Conservation (phyloP, 1,284 basidiomycete species). For the Trichosporon ovoides region DNA sequence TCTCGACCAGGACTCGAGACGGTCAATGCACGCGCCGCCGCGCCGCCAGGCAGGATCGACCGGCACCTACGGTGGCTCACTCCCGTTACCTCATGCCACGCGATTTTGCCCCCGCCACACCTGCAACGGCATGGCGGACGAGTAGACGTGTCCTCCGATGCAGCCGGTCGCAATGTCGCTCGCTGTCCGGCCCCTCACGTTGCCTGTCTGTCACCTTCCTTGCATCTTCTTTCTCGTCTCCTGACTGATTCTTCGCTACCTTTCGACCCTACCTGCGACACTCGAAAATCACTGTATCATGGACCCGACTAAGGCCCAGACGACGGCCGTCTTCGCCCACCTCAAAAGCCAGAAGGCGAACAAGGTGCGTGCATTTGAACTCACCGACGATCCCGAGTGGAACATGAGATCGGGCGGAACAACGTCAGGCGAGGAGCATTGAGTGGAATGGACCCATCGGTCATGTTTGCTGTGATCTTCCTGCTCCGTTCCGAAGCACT, state of each 20-base stretch:
- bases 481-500: too few species aligned
- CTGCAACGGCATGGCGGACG: neutral
- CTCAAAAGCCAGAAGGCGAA: conserved; percentile 79
- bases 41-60: too few species aligned
- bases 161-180: neutral
- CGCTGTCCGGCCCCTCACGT: neutral
- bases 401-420: too few species aligned
- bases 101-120: neutral
- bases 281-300: conserved; percentile 16
- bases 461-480: too few species aligned
- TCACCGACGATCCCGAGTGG: neutral
- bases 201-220: too few species aligned
- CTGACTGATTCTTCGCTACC: too few species aligned
- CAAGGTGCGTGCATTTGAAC: conserved; percentile 62
- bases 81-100: neutral
- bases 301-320: conserved; percentile 50
- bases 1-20: neutral
- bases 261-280: neutral
- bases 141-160: neutral
- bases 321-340: conserved; percentile 46
- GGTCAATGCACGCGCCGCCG: neutral
- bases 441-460: too few species aligned
- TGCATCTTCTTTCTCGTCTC: neutral
- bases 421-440: too few species aligned
- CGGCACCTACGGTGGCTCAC: neutral